Evolutionary conservation across 306 rosid species (phyloP).

Genomic region (Oemleria cerasiformis): DNA sequence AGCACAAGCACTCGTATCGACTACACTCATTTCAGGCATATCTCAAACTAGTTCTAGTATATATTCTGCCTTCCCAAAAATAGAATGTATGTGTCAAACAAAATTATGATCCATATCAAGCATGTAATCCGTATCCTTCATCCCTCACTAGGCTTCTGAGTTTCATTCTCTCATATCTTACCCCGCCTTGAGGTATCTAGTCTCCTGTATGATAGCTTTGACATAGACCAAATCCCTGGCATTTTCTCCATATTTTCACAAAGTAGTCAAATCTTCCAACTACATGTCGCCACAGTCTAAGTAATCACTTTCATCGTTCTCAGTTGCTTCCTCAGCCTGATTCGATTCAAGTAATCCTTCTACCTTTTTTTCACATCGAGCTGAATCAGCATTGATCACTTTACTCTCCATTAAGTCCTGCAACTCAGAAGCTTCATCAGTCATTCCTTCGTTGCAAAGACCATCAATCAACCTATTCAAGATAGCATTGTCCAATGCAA

Average conservation of each 20-base stretch:
- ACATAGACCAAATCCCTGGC: too few relatives aligned
- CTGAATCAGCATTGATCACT: background rate
- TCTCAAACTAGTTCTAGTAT: background rate
- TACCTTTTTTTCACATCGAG: constrained; percentile 11
- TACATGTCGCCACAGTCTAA: background rate
- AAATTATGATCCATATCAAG: background rate
- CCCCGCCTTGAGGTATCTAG: background rate
- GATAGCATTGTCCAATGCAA: constrained; percentile 12
- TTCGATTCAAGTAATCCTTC: constrained; percentile 11
- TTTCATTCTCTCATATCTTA: background rate
- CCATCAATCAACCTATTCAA: constrained; percentile 20
- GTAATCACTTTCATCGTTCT: background rate
- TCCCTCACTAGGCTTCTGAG: background rate
- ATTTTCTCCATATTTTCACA: constrained; percentile 4
- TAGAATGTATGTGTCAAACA: background rate
- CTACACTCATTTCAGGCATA: background rate
- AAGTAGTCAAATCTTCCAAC: constrained; percentile 9
- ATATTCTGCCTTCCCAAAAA: background rate
- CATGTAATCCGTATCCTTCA: background rate
- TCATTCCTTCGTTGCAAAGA: constrained; percentile 23
- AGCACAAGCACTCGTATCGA: background rate
- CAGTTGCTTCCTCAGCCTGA: constrained; percentile 7
- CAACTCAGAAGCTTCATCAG: constrained; percentile 24
- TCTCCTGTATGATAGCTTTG: background rate
- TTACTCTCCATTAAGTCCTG: constrained; percentile 22